Evolutionary conservation across 2,329 filamentous ascomycete genomes (phyloP), one percentile per base, ranked within the genome.

Genomic region (Trichophyton verrucosum): DNA sequence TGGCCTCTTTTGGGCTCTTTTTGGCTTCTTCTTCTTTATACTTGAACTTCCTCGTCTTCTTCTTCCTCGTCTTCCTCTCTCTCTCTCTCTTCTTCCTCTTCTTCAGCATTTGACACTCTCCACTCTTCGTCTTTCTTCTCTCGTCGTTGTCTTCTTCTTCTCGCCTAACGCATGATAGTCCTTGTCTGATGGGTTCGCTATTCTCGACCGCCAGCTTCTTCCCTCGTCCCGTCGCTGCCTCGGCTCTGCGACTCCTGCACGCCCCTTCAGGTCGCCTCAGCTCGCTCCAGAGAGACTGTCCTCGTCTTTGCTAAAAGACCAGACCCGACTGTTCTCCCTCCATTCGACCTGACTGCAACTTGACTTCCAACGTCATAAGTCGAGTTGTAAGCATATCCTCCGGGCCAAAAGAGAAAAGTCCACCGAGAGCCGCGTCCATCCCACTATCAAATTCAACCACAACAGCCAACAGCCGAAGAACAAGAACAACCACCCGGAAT

Each of bases 171-270:
- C 72, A 73, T 42, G 73, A 73, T 71, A 15, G 44, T 24, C 69
- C 7, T 64, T 65, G 61, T 71, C 68, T 44, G 70, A 71, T 61
- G 74, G 72, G 70, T 73, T 74, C 66, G 67, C 62, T 62, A 62
- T 68, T 62, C 62, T 46, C 30, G 30, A 15, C 62, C 64, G 44
- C 33, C 33, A 38, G 69, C 66, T 63, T 76, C 72, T 27, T 70
- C 69, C 66, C 57, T 59, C 61, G 69, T 71, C 59, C 66, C 72
- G 55, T 78, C 69, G 69, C 81, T 80, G 66, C 77, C 79, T 68
- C 76, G 72, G 57, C 68, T 65, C 68, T 59, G 77, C 75, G 74
- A 75, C 71, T 84, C 81, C 66, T 63, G 38, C 84, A 82, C 66
- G 81, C 74, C 62, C 76, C 71, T 36, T 75, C 76, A 51, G 77